Percentiles rank a stretch among this genome's conserved stretches.
These are phyloP conservation scores for Theileria equi DNA, from an alignment of 169 alveolate genomes.

Conservation along the genomic window DNA sequence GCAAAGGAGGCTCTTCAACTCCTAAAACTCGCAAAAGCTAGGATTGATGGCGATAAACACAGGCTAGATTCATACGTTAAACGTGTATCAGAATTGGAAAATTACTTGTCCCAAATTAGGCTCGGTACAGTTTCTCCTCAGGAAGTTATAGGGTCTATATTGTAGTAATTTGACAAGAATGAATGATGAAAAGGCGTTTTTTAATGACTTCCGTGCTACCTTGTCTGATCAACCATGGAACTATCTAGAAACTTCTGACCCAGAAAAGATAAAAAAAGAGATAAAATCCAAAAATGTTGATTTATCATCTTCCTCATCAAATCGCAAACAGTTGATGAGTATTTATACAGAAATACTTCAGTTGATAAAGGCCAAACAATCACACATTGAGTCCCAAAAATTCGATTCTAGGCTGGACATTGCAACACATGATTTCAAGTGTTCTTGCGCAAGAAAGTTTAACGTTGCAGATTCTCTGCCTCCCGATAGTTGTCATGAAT, in stretches of 20 bases:
- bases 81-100: conserved; percentile 54
- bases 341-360: conserved; percentile 9
- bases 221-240: conserved; percentile 20
- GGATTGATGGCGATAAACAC: conserved; percentile 69
- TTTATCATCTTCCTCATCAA: neutral
- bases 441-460: conserved; percentile 3
- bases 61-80: conserved; percentile 31
- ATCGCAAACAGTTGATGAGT: conserved; percentile 9
- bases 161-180: too few species aligned
- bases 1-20: conserved; percentile 70
- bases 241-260: conserved; percentile 13
- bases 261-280: neutral
- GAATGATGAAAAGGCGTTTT: too few species aligned
- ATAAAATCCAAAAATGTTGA: neutral
- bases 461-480: neutral
- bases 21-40: conserved; percentile 65
- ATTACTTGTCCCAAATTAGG: conserved; percentile 33
- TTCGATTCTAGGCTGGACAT: conserved; percentile 13
- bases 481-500: too few species aligned
- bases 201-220: conserved; percentile 9
- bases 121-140: too few species aligned
- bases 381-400: conserved; percentile 4
- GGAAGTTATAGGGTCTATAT: too few species aligned
- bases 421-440: conserved; percentile 8
- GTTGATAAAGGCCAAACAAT: conserved; percentile 4